Percentiles rank a stretch among this genome's conserved stretches.
phyloP scores from a whole-genome alignment of 2,329 filamentous ascomycete species.

The Biscogniauxia mediterranea region DNA sequence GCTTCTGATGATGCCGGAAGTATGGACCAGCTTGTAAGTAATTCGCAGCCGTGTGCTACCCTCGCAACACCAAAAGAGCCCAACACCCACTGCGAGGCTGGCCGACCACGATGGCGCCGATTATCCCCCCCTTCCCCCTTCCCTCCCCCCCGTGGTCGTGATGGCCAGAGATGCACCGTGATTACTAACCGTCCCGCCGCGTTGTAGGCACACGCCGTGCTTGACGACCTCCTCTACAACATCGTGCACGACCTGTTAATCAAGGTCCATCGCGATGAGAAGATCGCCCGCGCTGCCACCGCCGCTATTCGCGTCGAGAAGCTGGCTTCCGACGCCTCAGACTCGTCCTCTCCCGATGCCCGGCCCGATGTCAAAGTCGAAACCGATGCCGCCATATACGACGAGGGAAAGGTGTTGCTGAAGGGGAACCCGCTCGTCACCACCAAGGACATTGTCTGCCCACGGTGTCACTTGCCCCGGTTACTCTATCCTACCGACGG shows the following conservation, averaged over 20 bases:
- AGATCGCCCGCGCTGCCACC: conserved; percentile 66
- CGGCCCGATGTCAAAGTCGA: conserved; percentile 58
- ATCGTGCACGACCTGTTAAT: conserved; percentile 73
- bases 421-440: conserved; percentile 73
- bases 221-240: conserved; percentile 75
- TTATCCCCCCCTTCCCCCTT: no score
- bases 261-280: conserved; percentile 75
- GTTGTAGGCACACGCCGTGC: conserved; percentile 58
- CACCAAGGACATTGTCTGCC: conserved; percentile 69
- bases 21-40: conserved; percentile 60
- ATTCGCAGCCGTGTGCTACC: conserved; percentile 17
- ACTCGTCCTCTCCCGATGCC: conserved; percentile 51
- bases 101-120: background rate
- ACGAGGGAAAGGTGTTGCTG: conserved; percentile 65
- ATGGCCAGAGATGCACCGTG: background rate
- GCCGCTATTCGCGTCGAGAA: conserved; percentile 65
- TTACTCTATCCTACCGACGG: conserved; percentile 71
- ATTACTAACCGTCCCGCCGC: conserved; percentile 4
- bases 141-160: background rate
- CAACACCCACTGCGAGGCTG: conserved; percentile 9
- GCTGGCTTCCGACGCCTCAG: conserved; percentile 54
- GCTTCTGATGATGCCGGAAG: conserved; percentile 49
- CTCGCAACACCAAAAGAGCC: conserved; percentile 1
- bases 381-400: conserved; percentile 67
- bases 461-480: conserved; percentile 71